Evolutionary conservation across 306 rosid species (phyloP).

Genomic region (apple (Malus domestica)): ASM211411v1 NC_041803.1:19666501-19667000

Average conservation of each 20-base stretch:
- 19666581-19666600: slow-evolving; percentile 20
- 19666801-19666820: slow-evolving; percentile 22
- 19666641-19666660: slow-evolving; percentile 55
- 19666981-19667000: background rate
- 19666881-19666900: background rate
- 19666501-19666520: slow-evolving; percentile 96
- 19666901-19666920: background rate
- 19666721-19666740: slow-evolving; percentile 53
- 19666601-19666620: slow-evolving; percentile 4
- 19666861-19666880: background rate
- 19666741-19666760: slow-evolving; percentile 39
- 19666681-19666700: slow-evolving; percentile 32
- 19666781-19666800: slow-evolving; percentile 40
- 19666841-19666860: slow-evolving; percentile 25
- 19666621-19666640: slow-evolving; percentile 7
- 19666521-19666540: slow-evolving; percentile 81
- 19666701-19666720: slow-evolving; percentile 62
- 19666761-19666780: slow-evolving; percentile 23
- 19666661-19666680: slow-evolving; percentile 37
- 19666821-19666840: slow-evolving; percentile 30
- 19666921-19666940: background rate
- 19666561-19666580: slow-evolving; percentile 84
- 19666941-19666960: background rate
- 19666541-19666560: slow-evolving; percentile 69
- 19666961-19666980: background rate